A percentile compares a stretch with the other conserved stretches of the same genome.
Conservation (phyloP, 2,329 filamentous ascomycete genomes). For the Microdochium paspali region DNA sequence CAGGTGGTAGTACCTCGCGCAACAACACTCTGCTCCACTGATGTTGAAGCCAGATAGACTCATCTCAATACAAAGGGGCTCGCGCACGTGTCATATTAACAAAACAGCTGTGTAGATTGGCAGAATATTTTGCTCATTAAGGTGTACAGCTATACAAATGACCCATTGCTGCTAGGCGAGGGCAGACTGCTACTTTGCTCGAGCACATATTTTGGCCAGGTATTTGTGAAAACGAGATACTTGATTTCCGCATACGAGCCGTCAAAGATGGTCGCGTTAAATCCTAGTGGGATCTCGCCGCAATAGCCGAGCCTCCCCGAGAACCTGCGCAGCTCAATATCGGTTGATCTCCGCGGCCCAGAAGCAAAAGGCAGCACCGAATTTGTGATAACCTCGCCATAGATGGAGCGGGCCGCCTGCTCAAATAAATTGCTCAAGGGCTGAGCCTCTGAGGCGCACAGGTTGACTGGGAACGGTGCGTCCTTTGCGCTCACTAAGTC, state of each 20-base stretch:
- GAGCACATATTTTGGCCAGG: slow-evolving; percentile 51
- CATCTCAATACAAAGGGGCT: no score
- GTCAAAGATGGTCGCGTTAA: slow-evolving; percentile 46
- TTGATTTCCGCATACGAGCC: slow-evolving; percentile 50
- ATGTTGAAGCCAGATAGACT: no score
- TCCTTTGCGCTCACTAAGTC: slow-evolving; percentile 50
- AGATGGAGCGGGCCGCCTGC: slow-evolving; percentile 34
- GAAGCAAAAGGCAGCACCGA: slow-evolving; percentile 33
- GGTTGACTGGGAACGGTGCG: slow-evolving; percentile 59
- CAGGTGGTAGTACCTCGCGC: no score
- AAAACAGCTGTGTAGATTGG: no score
- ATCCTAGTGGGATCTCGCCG: slow-evolving; percentile 35
- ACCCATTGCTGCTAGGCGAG: no score
- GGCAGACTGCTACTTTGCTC: no score
- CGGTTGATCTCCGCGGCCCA: background rate
- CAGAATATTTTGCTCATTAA: no score
- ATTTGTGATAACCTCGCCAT: slow-evolving; percentile 28
- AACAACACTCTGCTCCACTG: no score
- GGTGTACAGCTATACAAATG: no score
- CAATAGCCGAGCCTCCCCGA: slow-evolving; percentile 10
- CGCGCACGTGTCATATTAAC: no score
- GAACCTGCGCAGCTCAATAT: slow-evolving; percentile 8
- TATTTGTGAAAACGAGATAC: slow-evolving; percentile 59
- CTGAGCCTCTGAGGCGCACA: slow-evolving; percentile 46
- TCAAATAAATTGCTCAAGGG: slow-evolving; percentile 49